Percentiles rank a stretch among this genome's conserved stretches.
Evolutionary conservation across 192 early-diverging fungal species (phyloP).

Genomic region (Thoreauomyces humboldtii): DNA sequence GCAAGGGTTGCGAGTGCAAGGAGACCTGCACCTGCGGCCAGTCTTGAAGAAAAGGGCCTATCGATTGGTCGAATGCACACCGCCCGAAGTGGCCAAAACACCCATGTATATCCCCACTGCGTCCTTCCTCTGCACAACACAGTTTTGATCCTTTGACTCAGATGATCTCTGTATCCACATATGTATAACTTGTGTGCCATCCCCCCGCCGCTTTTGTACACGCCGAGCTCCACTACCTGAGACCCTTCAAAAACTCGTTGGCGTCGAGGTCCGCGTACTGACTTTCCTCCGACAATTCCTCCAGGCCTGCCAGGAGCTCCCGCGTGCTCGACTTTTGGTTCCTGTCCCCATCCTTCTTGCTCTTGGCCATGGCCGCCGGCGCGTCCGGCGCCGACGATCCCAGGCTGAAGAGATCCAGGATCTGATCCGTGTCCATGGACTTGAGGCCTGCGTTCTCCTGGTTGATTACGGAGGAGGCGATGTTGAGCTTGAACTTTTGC

Average conservation of each 20-base stretch:
- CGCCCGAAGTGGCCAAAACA: too few species aligned
- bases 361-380: conserved; percentile 35
- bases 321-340: conserved; percentile 63
- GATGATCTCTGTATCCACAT: too few species aligned
- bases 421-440: conserved; percentile 94
- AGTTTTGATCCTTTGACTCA: too few species aligned
- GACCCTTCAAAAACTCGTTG: conserved; percentile 36
- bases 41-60: conserved; percentile 1
- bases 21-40: conserved; percentile 25
- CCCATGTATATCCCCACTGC: too few species aligned
- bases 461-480: conserved; percentile 93
- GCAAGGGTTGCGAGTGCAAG: conserved; percentile 27
- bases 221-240: too few species aligned
- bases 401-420: conserved; percentile 90
- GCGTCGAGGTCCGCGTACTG: conserved; percentile 48
- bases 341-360: conserved; percentile 37
- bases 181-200: too few species aligned
- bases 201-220: too few species aligned
- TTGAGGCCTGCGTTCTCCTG: conserved; percentile 92
- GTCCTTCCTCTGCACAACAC: too few species aligned
- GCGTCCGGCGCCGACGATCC: conserved; percentile 23
- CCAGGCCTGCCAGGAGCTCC: conserved; percentile 72
- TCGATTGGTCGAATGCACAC: too few species aligned
- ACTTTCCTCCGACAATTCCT: conserved; percentile 86
- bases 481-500: conserved; percentile 98